Base-by-base conservation (phyloP, 495 filamentous ascomycete species). In the Copromyces sp. region DNA sequence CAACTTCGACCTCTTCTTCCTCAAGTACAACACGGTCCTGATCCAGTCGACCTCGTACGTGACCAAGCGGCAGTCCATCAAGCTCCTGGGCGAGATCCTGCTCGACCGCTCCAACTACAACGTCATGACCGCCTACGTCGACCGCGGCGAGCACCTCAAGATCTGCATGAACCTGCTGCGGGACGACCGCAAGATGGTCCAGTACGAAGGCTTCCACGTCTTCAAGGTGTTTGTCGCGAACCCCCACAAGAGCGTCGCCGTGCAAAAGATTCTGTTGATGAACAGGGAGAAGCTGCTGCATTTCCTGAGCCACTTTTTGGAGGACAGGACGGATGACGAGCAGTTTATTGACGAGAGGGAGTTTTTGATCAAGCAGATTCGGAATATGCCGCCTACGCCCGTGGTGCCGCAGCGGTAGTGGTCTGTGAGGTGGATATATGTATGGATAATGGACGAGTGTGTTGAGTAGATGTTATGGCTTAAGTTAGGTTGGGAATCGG, bases 211-310 rank as follows among this genome's bases (percentile, higher is more conserved):
- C 35, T 99, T 99, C 81, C 96, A 99, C 81, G 95, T 99, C 42
- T 99, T 99, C 85, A 99, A 99, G 86, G 94, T 99, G 72, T 99
- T 99, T 82, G 95, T 98, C 68, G 96, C 96, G 68, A 98, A 99
- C 79, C 84, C 96, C 89, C 91, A 97, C 84, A 99, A 99, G 82
- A 96, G 93, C 38, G 87, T 93, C 70, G 92, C 93, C 11, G 96
- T 99, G 47, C 93, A 97, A 77, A 92, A 94, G 77, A 98, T 99
- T 78, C 82, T 99, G 71, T 89, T 97, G 74, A 97, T 96, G 85
- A 99, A 99, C 80, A 89, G 94, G 68, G 94, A 98, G 74, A 92
- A 92, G 74, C 84, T 99, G 11, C 82, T 98, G 69, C 90, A 88
- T 75, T 99, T 98, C 81, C 81, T 99, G 69, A 92, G 92, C 7